Conservation (phyloP, 176 grass and related monocot genomes). For the Leersia perrieri region DNA sequence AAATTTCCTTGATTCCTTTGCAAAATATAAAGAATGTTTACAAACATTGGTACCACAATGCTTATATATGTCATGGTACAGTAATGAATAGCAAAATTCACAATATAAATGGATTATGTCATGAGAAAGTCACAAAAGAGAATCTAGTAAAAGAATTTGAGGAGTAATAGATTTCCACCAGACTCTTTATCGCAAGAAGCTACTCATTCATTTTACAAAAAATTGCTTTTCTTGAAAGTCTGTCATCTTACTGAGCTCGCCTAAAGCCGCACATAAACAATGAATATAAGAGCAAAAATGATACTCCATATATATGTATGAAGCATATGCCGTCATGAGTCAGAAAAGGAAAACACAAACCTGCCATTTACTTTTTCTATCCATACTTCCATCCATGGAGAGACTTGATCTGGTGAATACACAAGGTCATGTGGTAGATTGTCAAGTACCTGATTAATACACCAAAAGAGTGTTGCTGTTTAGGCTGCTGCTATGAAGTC, state of each 20-base stretch:
- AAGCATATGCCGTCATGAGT: background rate
- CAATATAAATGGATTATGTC: background rate
- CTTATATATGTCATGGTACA: background rate
- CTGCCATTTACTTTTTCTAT: slow-evolving; percentile 66
- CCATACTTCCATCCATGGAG: slow-evolving; percentile 98
- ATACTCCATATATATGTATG: slow-evolving; percentile 2
- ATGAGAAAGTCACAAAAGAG: background rate
- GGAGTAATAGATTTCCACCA: background rate
- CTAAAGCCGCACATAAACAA: slow-evolving; percentile 18
- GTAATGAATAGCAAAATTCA: slow-evolving; percentile 2
- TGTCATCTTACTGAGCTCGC: background rate
- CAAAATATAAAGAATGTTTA: background rate
- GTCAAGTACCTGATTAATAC: slow-evolving; percentile 89
- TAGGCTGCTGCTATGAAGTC: background rate
- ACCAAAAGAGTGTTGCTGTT: slow-evolving; percentile 27
- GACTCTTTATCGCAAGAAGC: background rate
- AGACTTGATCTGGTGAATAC: slow-evolving; percentile 84
- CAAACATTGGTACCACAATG: slow-evolving; percentile 1
- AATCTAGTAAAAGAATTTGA: background rate
- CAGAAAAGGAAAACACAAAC: slow-evolving; percentile 44
- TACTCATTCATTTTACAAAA: slow-evolving; percentile 16
- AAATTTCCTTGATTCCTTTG: background rate
- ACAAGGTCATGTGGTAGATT: slow-evolving; percentile 98
- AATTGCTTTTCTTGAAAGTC: background rate
- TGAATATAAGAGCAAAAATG: slow-evolving; percentile 9